A percentile compares a stretch with the other conserved stretches of the same genome.
These are phyloP conservation scores for Brasilioporus rufonigricans DNA, from an alignment of 768 basidiomycete genomes.

Conservation along the genomic window DNA sequence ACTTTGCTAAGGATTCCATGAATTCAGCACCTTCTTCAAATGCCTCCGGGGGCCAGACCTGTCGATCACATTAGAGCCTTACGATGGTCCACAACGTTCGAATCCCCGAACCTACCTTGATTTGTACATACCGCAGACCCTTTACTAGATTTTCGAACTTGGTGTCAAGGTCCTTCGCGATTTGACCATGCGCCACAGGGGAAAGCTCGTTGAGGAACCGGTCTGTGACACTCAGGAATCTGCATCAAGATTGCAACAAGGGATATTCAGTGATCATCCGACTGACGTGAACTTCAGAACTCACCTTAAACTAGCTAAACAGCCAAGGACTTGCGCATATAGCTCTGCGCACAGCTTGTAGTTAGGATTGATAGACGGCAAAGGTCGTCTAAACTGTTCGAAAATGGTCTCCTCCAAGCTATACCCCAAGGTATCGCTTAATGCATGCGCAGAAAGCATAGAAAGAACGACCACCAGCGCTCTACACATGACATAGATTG, in stretches of 20 bases:
- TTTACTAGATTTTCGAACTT: conserved; percentile 83
- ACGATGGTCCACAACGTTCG: not conserved
- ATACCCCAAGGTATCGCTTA: conserved; percentile 76
- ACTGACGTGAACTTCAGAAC: conserved; percentile 21
- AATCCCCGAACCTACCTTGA: conserved; percentile 53
- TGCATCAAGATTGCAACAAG: conserved; percentile 24
- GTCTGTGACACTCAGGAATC: conserved; percentile 92
- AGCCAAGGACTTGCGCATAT: conserved; percentile 81
- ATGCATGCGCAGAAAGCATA: conserved; percentile 67
- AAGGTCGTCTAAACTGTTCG: conserved; percentile 72
- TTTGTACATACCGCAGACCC: conserved; percentile 76
- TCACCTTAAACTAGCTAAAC: conserved; percentile 77
- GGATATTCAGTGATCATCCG: not conserved
- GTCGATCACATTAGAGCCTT: not conserved
- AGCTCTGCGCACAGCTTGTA: conserved; percentile 79
- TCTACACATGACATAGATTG: conserved; percentile 88
- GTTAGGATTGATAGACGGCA: conserved; percentile 66
- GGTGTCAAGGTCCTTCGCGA: conserved; percentile 76
- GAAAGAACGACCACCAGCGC: conserved; percentile 77
- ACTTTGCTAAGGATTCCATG: conserved; percentile 76
- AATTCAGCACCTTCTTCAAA: conserved; percentile 95
- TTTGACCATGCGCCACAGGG: conserved; percentile 70
- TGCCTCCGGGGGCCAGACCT: conserved; percentile 93
- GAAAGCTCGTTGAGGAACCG: conserved; percentile 79
- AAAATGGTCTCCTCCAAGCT: conserved; percentile 87